These are phyloP conservation scores for Xylaria sp. DNA, from an alignment of 2,329 filamentous ascomycete genomes.

Conservation along the genomic window DNA sequence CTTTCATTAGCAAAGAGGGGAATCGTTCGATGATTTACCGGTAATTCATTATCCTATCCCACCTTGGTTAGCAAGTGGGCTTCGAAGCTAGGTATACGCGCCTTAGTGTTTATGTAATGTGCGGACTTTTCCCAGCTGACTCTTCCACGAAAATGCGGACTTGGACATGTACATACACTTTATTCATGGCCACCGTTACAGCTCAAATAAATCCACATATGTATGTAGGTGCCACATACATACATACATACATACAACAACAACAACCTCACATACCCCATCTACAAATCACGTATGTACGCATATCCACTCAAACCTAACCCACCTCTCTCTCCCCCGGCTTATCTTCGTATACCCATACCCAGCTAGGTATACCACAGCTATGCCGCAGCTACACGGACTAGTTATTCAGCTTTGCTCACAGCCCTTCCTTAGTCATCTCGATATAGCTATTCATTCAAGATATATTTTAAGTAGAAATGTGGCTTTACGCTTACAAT, in stretches of 20 bases:
- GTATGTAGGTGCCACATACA: no score
- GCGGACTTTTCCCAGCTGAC: not conserved
- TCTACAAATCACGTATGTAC: not conserved
- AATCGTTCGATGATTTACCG: slow-evolving; percentile 32
- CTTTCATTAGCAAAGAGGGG: slow-evolving; percentile 5
- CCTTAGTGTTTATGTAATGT: not conserved
- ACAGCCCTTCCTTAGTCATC: not conserved
- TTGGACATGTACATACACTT: not conserved
- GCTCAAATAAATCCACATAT: not conserved
- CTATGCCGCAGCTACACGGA: not conserved
- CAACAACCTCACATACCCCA: no score
- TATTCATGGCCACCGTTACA: not conserved
- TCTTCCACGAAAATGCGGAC: not conserved
- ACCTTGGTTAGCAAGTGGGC: slow-evolving; percentile 12
- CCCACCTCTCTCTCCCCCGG: not conserved
- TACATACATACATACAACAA: no score
- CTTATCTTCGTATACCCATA: not conserved
- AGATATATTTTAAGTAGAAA: not conserved
- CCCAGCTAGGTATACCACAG: no score
- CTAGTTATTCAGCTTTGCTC: not conserved
- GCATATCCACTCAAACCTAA: not conserved
- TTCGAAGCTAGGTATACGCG: not conserved
- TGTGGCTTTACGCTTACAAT: not conserved
- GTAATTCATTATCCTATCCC: slow-evolving; percentile 13
- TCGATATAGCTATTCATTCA: not conserved